phyloP scores from a whole-genome alignment of 176 grass and related monocot species.

The Alopecurus myosuroides region DNA sequence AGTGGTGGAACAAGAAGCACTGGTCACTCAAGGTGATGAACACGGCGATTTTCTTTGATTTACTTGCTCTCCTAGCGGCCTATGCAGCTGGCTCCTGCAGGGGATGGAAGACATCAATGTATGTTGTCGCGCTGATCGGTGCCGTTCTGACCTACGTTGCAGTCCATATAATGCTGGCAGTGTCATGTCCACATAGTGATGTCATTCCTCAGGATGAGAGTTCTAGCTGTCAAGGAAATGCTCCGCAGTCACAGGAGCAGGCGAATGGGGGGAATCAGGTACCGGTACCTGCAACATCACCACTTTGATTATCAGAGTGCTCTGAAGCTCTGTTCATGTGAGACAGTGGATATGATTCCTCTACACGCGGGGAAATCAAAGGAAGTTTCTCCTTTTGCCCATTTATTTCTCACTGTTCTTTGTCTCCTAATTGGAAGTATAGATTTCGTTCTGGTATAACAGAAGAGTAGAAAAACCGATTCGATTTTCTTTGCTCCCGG shows the following conservation, averaged over 20 bases:
- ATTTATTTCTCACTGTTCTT: neutral
- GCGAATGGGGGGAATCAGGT: neutral
- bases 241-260: neutral
- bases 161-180: neutral
- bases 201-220: neutral
- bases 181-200: neutral
- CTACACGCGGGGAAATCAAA: neutral
- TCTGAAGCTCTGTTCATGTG: neutral
- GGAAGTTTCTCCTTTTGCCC: neutral
- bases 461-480: neutral
- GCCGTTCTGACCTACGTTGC: neutral
- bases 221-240: neutral
- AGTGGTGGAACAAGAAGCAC: too few species aligned
- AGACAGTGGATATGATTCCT: neutral
- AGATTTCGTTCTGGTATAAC: neutral
- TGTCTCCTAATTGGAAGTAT: neutral
- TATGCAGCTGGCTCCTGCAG: slow-evolving; percentile 13
- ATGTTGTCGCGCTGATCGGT: neutral
- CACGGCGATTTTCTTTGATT: slow-evolving; percentile 1
- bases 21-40: slow-evolving; percentile 2
- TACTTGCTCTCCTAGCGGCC: slow-evolving; percentile 19
- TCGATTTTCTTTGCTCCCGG: neutral
- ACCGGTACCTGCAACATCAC: neutral
- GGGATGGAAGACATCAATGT: slow-evolving; percentile 1
- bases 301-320: neutral